phyloP scores from a whole-genome alignment of 106 monocot genomes.

The Dioscorea alata region DNA sequence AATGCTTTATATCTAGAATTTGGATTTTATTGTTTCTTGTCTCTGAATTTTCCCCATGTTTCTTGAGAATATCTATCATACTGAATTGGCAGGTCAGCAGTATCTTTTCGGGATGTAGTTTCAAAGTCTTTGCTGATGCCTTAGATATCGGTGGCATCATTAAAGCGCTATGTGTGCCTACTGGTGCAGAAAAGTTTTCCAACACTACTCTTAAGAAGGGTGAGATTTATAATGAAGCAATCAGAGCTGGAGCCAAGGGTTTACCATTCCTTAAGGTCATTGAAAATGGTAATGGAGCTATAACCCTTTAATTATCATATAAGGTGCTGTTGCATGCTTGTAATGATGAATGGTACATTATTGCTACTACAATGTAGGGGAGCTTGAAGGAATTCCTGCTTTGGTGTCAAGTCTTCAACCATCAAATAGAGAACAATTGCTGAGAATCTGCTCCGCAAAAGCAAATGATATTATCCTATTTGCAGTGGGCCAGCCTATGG shows the following conservation, averaged over 20 bases:
- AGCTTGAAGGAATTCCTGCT: slow-evolving; percentile 78
- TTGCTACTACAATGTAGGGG: slow-evolving; percentile 27
- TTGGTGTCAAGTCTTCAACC: slow-evolving; percentile 61
- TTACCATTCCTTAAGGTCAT: slow-evolving; percentile 93
- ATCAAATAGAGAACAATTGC: slow-evolving; percentile 29
- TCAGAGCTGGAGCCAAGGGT: slow-evolving; percentile 93
- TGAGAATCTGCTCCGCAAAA: slow-evolving; percentile 51
- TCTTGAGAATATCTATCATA: background rate
- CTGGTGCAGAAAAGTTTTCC: slow-evolving; percentile 74
- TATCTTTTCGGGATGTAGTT: slow-evolving; percentile 53
- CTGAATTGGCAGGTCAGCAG: slow-evolving; percentile 57
- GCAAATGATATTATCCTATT: slow-evolving; percentile 85
- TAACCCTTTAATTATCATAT: background rate
- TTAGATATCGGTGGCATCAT: slow-evolving; percentile 67
- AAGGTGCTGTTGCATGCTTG: too few relatives aligned
- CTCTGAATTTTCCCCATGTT: background rate
- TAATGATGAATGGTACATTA: too few relatives aligned
- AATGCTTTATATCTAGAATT: too few relatives aligned
- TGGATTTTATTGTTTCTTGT: background rate
- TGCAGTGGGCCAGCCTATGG: slow-evolving; percentile 66
- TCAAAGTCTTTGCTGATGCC: slow-evolving; percentile 83
- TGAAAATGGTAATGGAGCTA: slow-evolving; percentile 54
- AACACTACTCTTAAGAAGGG: slow-evolving; percentile 94
- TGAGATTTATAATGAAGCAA: slow-evolving; percentile 78
- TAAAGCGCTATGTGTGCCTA: slow-evolving; percentile 83